Evolutionary conservation across 1,139 yeast species (phyloP), one percentile per base, ranked within the genome.

Genomic region (Yamadazyma diospyri): DNA sequence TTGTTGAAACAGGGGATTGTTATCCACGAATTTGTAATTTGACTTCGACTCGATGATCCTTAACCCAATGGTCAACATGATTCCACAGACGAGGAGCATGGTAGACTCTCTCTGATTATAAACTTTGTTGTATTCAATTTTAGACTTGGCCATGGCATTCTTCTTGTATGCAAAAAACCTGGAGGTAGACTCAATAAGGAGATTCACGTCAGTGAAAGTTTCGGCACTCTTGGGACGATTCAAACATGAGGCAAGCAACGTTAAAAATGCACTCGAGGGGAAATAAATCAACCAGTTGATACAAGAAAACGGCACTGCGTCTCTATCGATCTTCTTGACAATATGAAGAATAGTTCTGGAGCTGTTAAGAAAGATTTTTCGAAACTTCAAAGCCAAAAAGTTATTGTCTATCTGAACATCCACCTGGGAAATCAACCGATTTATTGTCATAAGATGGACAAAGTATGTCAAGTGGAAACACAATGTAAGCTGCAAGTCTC

Each of bases 321-420:
- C 39, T 16, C 47, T 45, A 27, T 50, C 50, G 16, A 61, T 24
- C 26, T 46, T 51, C 10, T 43, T 45, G 4, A 51, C 46, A 23
- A 62, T 40, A 13, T 49, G 47, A 20, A 66, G 41, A 5, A 65
- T 57, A 1, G 70, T 64, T 36, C 70, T 47, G 3, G 71, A 63
- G 15, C 67, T 51, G 34, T 61, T 56, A 16, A 59, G 39, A 1
- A 61, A 53, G 19, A 60, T 31, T 22, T 51, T 49, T 26, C 66
- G 45, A 37, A 56, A 59, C 23, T 43, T 49, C 2, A 41, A 26
- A 17, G 43, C 39, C 17, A 49, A 45, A 6, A 37, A 37, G 16
- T 46, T 44, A 11, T 44, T 39, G 10, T 48, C 46, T 13, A 43
- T 46, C 18, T 36, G 48, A 1, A 44, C 39, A 19, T 40, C 41